Conservation (phyloP, 2,329 filamentous ascomycete genomes). For the Aspergillus fijiensis region DNA sequence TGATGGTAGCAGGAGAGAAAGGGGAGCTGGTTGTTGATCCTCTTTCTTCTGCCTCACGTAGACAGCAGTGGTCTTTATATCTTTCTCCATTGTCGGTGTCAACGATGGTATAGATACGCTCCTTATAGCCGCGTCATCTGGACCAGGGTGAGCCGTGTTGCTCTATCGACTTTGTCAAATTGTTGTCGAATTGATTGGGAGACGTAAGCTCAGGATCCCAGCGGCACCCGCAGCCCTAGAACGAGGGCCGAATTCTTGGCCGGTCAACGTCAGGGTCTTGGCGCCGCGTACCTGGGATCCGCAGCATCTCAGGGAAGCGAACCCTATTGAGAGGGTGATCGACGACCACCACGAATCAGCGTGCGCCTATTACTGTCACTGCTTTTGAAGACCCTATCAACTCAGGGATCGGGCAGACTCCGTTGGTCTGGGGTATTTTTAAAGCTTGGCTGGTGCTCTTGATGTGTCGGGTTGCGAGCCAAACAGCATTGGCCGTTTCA, state of each 20-base stretch:
- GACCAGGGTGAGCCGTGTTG: not conserved
- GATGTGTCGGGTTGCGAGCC: not conserved
- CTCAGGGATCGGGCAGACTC: slow-evolving; percentile 1
- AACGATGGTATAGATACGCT: not conserved
- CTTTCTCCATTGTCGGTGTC: not conserved
- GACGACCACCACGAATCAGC: not conserved
- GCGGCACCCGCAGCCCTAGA: not conserved
- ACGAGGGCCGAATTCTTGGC: not conserved
- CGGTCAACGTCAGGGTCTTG: slow-evolving; percentile 9
- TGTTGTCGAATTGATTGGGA: not conserved
- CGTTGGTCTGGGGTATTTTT: slow-evolving; percentile 5
- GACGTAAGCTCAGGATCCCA: not conserved
- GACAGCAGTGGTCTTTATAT: not conserved
- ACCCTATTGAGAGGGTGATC: slow-evolving; percentile 1
- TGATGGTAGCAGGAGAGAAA: not conserved
- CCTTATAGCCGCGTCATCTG: slow-evolving; percentile 10
- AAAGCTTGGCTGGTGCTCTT: slow-evolving; percentile 2
- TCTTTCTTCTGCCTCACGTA: not conserved
- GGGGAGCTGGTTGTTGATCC: not conserved
- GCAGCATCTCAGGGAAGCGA: slow-evolving; percentile 1
- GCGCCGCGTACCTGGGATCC: slow-evolving; percentile 17
- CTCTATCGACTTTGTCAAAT: not conserved
- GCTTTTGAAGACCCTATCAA: not conserved
- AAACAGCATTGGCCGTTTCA: not conserved
- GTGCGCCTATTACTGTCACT: not conserved